Percentiles rank a stretch among this genome's conserved stretches.
Evolutionary conservation across 257 asterid species (phyloP).

Genomic region (Schizonepeta tenuifolia): DNA sequence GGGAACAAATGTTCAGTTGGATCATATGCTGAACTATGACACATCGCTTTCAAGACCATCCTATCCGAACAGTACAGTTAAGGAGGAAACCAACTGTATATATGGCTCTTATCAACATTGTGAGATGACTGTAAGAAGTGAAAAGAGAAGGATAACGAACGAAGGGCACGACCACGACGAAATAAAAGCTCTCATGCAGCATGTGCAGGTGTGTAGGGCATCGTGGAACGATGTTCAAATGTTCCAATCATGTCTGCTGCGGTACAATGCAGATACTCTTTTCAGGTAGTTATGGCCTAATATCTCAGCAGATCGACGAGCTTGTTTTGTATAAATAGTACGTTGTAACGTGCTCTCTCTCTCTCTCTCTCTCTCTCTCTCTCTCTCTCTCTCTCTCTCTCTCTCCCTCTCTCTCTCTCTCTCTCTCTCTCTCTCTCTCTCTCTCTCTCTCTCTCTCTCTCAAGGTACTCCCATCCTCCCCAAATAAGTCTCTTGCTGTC

Average conservation of each 20-base stretch:
- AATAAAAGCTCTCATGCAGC: conserved; percentile 10
- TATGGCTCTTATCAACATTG: not conserved
- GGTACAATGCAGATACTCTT: conserved; percentile 28
- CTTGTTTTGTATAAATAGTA: not conserved
- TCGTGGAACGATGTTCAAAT: conserved; percentile 10
- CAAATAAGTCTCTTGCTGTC: too few relatives aligned
- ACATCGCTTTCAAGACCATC: conserved; percentile 39
- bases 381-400: not conserved
- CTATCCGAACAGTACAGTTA: conserved; percentile 12
- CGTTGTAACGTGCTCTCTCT: not conserved
- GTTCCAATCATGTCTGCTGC: conserved; percentile 34
- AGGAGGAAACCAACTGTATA: conserved; percentile 25
- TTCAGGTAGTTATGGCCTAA: conserved; percentile 24
- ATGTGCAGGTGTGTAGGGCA: conserved; percentile 26
- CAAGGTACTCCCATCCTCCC: too few relatives aligned
- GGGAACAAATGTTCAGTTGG: conserved; percentile 35
- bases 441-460: too few relatives aligned
- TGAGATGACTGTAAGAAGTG: not conserved
- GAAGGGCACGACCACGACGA: not conserved
- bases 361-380: not conserved
- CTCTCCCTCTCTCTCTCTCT: too few relatives aligned
- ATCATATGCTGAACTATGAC: conserved; percentile 28
- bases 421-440: too few relatives aligned
- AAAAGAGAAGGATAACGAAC: conserved; percentile 5
- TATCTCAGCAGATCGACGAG: not conserved